These are phyloP conservation scores for Naganishia friedmannii DNA, from an alignment of 768 basidiomycete species.

Conservation along the genomic window DNA sequence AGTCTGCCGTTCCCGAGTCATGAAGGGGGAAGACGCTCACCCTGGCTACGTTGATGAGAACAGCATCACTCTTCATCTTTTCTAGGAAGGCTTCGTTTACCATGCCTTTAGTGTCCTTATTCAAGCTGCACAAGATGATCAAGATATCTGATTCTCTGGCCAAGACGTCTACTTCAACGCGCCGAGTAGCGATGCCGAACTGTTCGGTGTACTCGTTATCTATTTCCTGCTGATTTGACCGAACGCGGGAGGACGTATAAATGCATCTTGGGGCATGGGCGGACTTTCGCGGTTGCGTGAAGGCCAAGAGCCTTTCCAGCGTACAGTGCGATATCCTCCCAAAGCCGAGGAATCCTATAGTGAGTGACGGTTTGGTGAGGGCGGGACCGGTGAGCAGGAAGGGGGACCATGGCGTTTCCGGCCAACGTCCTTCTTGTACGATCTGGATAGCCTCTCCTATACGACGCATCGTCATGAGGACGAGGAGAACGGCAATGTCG, in stretches of 20 bases:
- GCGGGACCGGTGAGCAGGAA: conserved; percentile 74
- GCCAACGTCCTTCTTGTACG: conserved; percentile 80
- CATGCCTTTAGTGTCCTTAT: conserved; percentile 64
- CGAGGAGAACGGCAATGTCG: conserved; percentile 83
- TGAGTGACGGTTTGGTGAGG: conserved; percentile 52
- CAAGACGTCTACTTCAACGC: conserved; percentile 66
- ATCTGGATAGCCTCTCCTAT: conserved; percentile 63
- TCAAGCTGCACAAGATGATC: conserved; percentile 63
- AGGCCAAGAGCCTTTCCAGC: conserved; percentile 72
- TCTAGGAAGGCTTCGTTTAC: conserved; percentile 68
- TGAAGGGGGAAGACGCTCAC: conserved; percentile 49
- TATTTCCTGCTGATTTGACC: conserved; percentile 42
- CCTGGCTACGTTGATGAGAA: conserved; percentile 80
- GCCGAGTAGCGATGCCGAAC: conserved; percentile 55
- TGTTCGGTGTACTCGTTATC: conserved; percentile 42
- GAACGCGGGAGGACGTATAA: conserved; percentile 41
- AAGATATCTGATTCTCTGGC: conserved; percentile 78
- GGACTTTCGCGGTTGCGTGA: conserved; percentile 54
- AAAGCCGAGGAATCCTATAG: conserved; percentile 88
- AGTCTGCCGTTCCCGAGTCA: neutral
- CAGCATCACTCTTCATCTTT: conserved; percentile 78
- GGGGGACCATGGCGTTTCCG: conserved; percentile 71
- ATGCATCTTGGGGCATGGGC: conserved; percentile 38
- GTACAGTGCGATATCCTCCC: conserved; percentile 88
- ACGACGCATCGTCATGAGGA: conserved; percentile 87